Percentiles rank a stretch among this genome's conserved stretches.
Conservation (phyloP, 225 moss, liverwort and hornwort species). For the Pseudoscleropodium purum region DNA sequence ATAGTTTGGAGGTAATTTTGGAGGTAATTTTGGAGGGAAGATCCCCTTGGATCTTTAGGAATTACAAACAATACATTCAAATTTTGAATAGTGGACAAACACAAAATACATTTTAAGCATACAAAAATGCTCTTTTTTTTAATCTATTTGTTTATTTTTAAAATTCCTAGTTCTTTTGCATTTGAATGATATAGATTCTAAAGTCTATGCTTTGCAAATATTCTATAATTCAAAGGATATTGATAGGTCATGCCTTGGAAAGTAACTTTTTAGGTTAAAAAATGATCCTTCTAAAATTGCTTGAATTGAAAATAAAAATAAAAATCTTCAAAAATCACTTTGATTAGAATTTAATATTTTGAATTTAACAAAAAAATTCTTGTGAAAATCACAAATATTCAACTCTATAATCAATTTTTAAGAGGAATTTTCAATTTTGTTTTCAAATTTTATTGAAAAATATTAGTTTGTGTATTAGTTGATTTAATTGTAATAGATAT, state of each 20-base stretch:
- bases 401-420: rapidly evolving
- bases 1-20: background rate
- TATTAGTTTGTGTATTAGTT: no score
- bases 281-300: rapidly evolving
- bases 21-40: background rate
- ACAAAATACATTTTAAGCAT: background rate
- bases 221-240: background rate
- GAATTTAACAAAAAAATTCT: rapidly evolving
- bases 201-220: background rate
- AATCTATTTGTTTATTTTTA: background rate
- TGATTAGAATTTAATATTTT: background rate
- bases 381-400: background rate
- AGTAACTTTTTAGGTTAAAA: background rate
- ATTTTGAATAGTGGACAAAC: background rate
- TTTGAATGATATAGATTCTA: rapidly evolving
- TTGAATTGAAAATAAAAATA: background rate
- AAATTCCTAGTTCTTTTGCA: background rate
- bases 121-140: background rate
- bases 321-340: background rate
- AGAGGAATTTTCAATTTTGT: rapidly evolving
- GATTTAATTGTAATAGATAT: background rate
- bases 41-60: rapidly evolving
- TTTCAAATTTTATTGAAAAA: background rate
- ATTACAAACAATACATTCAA: rapidly evolving
- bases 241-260: background rate